Evolutionary conservation across 306 rosid species (phyloP), one percentile per base, ranked within the genome.

Genomic region (Albizia julibrissin): DNA sequence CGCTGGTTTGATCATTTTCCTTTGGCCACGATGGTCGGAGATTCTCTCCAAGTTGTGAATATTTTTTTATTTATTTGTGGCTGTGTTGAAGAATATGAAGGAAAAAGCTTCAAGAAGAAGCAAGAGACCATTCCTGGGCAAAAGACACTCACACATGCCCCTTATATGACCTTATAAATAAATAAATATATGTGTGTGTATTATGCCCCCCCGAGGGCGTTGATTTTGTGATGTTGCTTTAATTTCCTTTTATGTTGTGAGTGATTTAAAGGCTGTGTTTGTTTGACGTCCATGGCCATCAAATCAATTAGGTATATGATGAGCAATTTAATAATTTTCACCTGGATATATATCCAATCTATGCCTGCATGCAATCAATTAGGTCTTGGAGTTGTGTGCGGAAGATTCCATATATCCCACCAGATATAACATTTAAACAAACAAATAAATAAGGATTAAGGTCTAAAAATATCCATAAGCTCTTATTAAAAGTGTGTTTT

Each of bases 1-100:
- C 64, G 84, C 78, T 87, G 69, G 85, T 83, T 87, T 75, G 72
- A 75, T 83, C 74, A 77, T 86, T 86, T 85, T 85, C 82, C 82
- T 80, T 73, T 77, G 87, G 64, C 84, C 87, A 85, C 88, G 90
- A 79, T 85, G 87, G 84, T 85, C 64, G 78, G 72, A 81, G 86
- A 88, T 85, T 91, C 93, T 89, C 93, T 82, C 86, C 93, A 84
- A 82, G 88, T 91, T 91, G 92, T 81, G 86, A 89, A 82, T 80
- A 50, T 82, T 75, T 85, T 37, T 77, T 77, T 64, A 72, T 14
- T 37, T 68, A 9, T 68, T 8, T 37, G 24, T 68, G 13, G 43
- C 12, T 19, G 22, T 69, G 84, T 79, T 66, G 84, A 86, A 81
- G 93, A 91, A 86, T 90, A 86, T 90, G 33, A 85, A 84, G 31